Conservation (phyloP, 2,329 filamentous ascomycete genomes). For the Eutypa lata region DNA sequence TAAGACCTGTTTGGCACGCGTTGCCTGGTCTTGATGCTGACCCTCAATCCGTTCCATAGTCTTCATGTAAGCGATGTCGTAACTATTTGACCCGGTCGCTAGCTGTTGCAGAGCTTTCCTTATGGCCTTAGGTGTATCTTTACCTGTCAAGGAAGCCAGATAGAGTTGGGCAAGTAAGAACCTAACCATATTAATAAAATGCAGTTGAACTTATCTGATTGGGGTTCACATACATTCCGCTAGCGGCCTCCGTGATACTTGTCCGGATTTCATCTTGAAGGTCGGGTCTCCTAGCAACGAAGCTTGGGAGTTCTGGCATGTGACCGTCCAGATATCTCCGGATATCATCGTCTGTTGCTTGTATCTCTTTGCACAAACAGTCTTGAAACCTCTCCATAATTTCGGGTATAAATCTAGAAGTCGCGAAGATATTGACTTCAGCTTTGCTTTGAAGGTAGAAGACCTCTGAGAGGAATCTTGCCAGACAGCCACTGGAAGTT, state of each 20-base stretch:
- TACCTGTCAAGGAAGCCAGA: slow-evolving; percentile 29
- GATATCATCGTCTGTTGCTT: slow-evolving; percentile 31
- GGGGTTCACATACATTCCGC: slow-evolving; percentile 31
- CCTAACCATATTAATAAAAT: slow-evolving; percentile 18
- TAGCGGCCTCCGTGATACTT: slow-evolving; percentile 18
- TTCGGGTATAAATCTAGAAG: slow-evolving; percentile 20
- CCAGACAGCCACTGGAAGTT: slow-evolving; percentile 3
- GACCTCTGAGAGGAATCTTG: slow-evolving; percentile 10
- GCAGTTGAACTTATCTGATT: slow-evolving; percentile 19
- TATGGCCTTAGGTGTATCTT: slow-evolving; percentile 31
- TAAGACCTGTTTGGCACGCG: slow-evolving; percentile 36
- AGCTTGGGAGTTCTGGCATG: slow-evolving; percentile 15
- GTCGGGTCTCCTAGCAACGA: slow-evolving; percentile 9
- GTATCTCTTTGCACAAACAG: slow-evolving; percentile 24
- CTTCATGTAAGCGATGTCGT: slow-evolving; percentile 37
- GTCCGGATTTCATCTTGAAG: slow-evolving; percentile 19
- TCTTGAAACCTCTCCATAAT: slow-evolving; percentile 14
- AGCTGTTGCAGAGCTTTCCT: slow-evolving; percentile 28
- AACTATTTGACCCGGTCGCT: slow-evolving; percentile 24
- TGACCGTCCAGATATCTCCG: slow-evolving; percentile 23
- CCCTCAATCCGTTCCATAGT: slow-evolving; percentile 40
- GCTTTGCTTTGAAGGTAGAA: slow-evolving; percentile 11
- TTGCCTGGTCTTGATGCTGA: slow-evolving; percentile 28
- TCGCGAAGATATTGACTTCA: slow-evolving; percentile 18
- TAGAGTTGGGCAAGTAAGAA: slow-evolving; percentile 39